Conservation (phyloP, 2,329 filamentous ascomycete species). For the Nemania abortiva region DNA sequence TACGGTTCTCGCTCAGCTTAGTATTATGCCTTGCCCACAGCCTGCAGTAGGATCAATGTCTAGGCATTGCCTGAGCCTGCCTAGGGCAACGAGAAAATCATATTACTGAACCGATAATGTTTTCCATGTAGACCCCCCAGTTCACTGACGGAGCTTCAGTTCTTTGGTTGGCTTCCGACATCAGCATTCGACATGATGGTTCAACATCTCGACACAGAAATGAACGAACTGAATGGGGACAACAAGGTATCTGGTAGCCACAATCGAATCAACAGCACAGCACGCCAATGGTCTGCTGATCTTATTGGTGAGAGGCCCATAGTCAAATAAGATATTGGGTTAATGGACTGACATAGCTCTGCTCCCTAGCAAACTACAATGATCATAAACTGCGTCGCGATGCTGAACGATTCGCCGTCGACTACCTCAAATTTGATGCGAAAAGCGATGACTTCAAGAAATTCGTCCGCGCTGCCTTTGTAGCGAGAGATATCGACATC, state of each 20-base stretch:
- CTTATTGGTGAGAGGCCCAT: not conserved
- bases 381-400: slow-evolving; percentile 16
- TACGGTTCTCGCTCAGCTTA: not conserved
- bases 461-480: slow-evolving; percentile 22
- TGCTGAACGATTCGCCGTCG: slow-evolving; percentile 9
- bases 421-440: slow-evolving; percentile 5
- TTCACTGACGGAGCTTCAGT: not conserved
- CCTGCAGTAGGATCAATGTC: not conserved
- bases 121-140: not conserved
- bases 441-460: not conserved
- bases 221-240: slow-evolving; percentile 2
- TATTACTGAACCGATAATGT: not conserved
- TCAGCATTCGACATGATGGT: not conserved
- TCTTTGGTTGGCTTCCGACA: not conserved
- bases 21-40: not conserved
- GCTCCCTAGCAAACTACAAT: slow-evolving; percentile 11
- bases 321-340: not conserved
- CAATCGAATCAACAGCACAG: not conserved
- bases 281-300: slow-evolving; percentile 1
- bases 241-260: not conserved
- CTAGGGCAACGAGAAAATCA: not conserved
- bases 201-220: slow-evolving; percentile 8
- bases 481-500: slow-evolving; percentile 19
- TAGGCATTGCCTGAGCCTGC: not conserved
- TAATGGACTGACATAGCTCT: not conserved